A percentile compares a stretch with the other conserved stretches of the same genome.
These are phyloP conservation scores for Tricholoma flavovirens DNA, from an alignment of 768 basidiomycete species.

Conservation along the genomic window DNA sequence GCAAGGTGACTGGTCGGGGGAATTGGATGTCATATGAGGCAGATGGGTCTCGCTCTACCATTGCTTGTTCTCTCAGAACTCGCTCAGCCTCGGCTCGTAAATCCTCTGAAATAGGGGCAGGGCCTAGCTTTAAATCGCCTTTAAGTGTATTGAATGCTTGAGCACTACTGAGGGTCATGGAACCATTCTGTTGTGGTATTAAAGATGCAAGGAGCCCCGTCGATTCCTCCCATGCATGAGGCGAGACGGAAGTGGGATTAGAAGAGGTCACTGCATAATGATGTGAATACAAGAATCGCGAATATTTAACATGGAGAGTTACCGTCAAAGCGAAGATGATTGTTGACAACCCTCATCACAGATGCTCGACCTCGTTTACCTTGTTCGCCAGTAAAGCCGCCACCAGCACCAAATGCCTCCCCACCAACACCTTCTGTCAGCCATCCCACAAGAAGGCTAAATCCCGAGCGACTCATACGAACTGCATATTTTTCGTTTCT, in stretches of 20 bases:
- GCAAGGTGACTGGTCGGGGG: conserved; percentile 40
- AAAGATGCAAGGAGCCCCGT: conserved; percentile 80
- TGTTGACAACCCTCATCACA: conserved; percentile 92
- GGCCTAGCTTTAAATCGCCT: conserved; percentile 82
- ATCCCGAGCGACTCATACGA: conserved; percentile 86
- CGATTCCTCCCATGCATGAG: conserved; percentile 76
- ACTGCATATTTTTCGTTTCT: conserved; percentile 88
- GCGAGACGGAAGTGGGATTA: conserved; percentile 56
- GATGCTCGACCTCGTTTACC: conserved; percentile 84
- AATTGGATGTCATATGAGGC: conserved; percentile 62
- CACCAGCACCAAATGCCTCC: conserved; percentile 73
- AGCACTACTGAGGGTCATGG: conserved; percentile 47
- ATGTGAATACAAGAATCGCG: conserved; percentile 16
- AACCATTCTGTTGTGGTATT: conserved; percentile 55
- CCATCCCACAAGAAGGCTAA: conserved; percentile 91
- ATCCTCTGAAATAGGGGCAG: conserved; percentile 71
- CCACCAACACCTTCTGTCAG: conserved; percentile 88
- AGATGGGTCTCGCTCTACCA: conserved; percentile 63
- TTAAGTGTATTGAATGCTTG: conserved; percentile 71
- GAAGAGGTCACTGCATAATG: conserved; percentile 57
- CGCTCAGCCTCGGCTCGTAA: conserved; percentile 78
- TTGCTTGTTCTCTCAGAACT: conserved; percentile 72
- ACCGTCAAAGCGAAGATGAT: conserved; percentile 90
- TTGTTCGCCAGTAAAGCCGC: conserved; percentile 74
- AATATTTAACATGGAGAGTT: conserved; percentile 17